Evolutionary conservation across 345 rosid genomes (phyloP).

Genomic region (Acer yangbiense): DNA sequence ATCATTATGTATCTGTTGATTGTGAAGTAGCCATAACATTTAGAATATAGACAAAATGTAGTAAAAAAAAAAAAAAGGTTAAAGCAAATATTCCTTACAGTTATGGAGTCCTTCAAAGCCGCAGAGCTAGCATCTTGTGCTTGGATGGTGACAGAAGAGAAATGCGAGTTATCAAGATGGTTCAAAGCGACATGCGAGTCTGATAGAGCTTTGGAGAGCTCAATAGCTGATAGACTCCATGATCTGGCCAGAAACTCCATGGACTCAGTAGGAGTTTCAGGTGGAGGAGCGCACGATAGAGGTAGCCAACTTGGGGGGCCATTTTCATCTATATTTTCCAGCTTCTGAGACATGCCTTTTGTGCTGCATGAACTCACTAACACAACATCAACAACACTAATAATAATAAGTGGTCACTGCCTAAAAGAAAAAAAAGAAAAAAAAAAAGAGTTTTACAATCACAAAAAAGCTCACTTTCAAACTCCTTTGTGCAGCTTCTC

Average conservation of each 20-base stretch:
- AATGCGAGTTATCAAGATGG: constrained; percentile 30
- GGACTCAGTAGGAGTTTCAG: constrained; percentile 89
- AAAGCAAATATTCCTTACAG: constrained; percentile 12
- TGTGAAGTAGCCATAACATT: constrained; percentile 31
- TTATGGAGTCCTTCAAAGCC: constrained; percentile 47
- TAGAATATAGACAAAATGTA: neutral
- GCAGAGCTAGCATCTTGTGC: constrained; percentile 41
- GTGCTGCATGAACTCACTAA: constrained; percentile 49
- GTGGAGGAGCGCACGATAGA: constrained; percentile 42
- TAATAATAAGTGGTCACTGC: neutral
- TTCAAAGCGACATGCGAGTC: constrained; percentile 32
- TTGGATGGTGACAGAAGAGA: constrained; percentile 42
- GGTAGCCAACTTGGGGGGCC: constrained; percentile 44
- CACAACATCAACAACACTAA: constrained; percentile 5
- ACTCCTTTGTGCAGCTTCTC: constrained; percentile 31
- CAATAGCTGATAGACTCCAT: constrained; percentile 90
- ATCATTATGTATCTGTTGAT: constrained; percentile 37
- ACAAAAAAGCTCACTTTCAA: constrained; percentile 23
- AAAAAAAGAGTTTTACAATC: neutral
- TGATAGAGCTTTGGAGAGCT: constrained; percentile 79
- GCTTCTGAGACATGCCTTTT: constrained; percentile 41
- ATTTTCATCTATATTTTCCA: constrained; percentile 84
- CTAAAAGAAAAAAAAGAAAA: neutral
- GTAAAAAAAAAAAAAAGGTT: constrained; percentile 10
- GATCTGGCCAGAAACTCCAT: constrained; percentile 98